Conservation (phyloP, 768 basidiomycete species). For the Suillus fuscotomentosus region DNA sequence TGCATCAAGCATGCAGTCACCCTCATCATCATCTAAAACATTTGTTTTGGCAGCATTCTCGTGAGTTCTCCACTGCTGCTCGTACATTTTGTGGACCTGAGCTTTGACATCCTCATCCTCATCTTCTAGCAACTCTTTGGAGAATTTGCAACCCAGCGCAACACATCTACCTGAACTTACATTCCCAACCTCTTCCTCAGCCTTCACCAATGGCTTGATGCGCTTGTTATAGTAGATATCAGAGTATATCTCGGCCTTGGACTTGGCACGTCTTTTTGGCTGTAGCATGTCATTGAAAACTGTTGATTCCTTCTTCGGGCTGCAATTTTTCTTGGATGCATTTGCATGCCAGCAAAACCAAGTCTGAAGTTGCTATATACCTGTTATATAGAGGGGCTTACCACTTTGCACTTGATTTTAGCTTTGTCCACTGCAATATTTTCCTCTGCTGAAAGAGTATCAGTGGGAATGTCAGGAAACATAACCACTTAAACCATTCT, state of each 20-base stretch:
- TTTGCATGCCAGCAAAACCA: constrained; percentile 6
- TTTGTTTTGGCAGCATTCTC: neutral
- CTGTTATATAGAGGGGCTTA: neutral
- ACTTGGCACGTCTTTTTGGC: neutral
- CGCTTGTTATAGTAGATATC: neutral
- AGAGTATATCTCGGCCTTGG: neutral
- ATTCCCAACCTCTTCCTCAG: constrained; percentile 1
- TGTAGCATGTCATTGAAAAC: neutral
- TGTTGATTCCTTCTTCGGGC: neutral
- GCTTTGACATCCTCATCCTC: neutral
- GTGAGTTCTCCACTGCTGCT: neutral
- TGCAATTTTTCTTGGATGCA: neutral
- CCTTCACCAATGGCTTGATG: constrained; percentile 7
- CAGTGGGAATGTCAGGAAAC: neutral
- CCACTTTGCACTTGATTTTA: neutral
- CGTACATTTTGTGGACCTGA: neutral
- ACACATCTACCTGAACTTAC: neutral
- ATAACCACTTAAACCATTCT: neutral
- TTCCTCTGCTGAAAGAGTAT: neutral
- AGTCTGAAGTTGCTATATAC: neutral
- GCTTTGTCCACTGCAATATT: neutral
- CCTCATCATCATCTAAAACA: neutral
- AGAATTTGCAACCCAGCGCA: neutral
- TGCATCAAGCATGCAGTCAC: neutral
- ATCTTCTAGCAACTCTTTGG: constrained; percentile 2